Conservation (phyloP, 2,329 filamentous ascomycete species). For the Parastagonospora nodorum region DNA sequence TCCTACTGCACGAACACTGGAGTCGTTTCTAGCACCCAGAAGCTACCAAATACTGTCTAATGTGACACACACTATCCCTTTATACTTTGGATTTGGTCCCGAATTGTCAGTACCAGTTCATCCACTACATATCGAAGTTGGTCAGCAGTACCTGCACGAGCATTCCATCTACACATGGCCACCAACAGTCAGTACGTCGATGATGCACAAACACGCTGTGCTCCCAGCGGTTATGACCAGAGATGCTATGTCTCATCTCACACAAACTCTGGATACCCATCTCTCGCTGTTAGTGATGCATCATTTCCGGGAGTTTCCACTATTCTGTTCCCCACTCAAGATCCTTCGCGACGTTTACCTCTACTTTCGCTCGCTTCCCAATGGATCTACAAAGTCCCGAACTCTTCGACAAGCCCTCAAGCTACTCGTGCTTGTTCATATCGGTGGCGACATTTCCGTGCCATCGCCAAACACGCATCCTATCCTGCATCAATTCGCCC, state of each 20-base stretch:
- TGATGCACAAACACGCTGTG: slow-evolving; percentile 34
- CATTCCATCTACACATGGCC: slow-evolving; percentile 48
- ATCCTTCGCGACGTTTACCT: slow-evolving; percentile 43
- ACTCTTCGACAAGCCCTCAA: slow-evolving; percentile 44
- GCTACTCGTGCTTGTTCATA: slow-evolving; percentile 46
- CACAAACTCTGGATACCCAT: slow-evolving; percentile 34
- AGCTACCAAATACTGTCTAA: slow-evolving; percentile 20
- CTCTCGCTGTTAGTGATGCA: slow-evolving; percentile 38
- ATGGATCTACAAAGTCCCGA: slow-evolving; percentile 17
- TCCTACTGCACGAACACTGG: slow-evolving; percentile 35
- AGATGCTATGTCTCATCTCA: slow-evolving; percentile 22
- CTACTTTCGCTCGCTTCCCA: slow-evolving; percentile 31
- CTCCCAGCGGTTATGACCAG: slow-evolving; percentile 41
- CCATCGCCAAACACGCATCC: slow-evolving; percentile 21
- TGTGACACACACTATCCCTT: slow-evolving; percentile 33
- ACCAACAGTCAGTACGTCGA: slow-evolving; percentile 18
- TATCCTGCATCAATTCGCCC: slow-evolving; percentile 21
- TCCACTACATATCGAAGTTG: slow-evolving; percentile 25
- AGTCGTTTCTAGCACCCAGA: slow-evolving; percentile 27
- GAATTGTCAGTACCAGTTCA: slow-evolving; percentile 31
- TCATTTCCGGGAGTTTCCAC: slow-evolving; percentile 43
- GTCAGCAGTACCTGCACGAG: slow-evolving; percentile 30
- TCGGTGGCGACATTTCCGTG: slow-evolving; percentile 44
- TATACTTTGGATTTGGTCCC: slow-evolving; percentile 43
- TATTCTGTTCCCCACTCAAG: slow-evolving; percentile 39